Base-by-base conservation (phyloP, 495 filamentous ascomycete genomes). In the Lasiosphaeria miniovina region DNA sequence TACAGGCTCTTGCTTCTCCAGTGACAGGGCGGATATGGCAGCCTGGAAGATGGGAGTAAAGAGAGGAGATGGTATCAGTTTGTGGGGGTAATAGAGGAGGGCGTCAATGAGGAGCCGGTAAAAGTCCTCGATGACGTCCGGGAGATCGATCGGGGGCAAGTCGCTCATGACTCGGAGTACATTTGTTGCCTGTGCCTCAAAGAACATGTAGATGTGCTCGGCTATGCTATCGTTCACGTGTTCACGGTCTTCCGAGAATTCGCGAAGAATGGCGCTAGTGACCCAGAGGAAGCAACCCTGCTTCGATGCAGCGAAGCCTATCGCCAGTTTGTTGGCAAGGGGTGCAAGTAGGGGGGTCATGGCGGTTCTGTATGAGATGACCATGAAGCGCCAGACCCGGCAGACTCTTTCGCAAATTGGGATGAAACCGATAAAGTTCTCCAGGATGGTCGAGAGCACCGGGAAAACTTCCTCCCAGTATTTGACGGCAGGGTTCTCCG, bases 241-340 rank as follows among this genome's bases (percentile, higher is more conserved):
- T 60, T 96, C 91, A 49, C 86, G 84, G 49, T 93, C 93, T 56
- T 92, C 88, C 0, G 90, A 91, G 70, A 96, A 99, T 67, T 99
- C 94, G 46, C 95, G 89, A 15, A 98, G 82, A 61, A 99, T 93
- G 10, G 94, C 89, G 62, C 91, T 91, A 3, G 93, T 96, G 32
- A 91, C 93, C 94, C 94, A 99, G 43, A 99, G 76, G 79, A 99
- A 98, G 72, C 93, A 96, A 17, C 94, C 95, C 73, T 98, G 93
- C 48, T 87, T 86, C 3, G 93, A 96, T 12, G 82, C 83, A 46
- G 88, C 80, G 71, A 98, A 99, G 0, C 92, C 92, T 57, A 76
- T 81, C 6, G 90, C 88, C 49, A 99, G 83, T 70, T 93, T 92
- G 59, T 91, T 86, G 24, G 95, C 94, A 67, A 99, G 83, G 8